Conservation (phyloP, 2,329 filamentous ascomycete species). For the Colletotrichum ledebouriae region DNA sequence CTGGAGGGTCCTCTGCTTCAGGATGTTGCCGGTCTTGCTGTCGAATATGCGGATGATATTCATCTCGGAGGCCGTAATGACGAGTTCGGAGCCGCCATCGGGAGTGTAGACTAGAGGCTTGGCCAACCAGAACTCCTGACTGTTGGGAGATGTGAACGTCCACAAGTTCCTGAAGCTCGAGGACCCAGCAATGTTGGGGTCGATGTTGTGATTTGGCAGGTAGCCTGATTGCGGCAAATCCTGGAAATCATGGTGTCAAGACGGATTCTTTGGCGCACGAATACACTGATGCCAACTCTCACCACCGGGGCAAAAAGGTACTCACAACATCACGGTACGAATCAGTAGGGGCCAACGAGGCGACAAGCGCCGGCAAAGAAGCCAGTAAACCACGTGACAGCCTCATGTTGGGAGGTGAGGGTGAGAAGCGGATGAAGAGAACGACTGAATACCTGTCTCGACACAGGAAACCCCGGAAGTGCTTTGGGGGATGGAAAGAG, state of each 20-base stretch:
- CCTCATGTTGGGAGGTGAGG: slow-evolving; percentile 29
- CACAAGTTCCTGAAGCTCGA: slow-evolving; percentile 48
- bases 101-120: slow-evolving; percentile 61
- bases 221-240: slow-evolving; percentile 55
- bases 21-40: slow-evolving; percentile 55
- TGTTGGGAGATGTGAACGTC: slow-evolving; percentile 49
- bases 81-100: slow-evolving; percentile 50
- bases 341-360: slow-evolving; percentile 40
- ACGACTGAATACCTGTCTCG: slow-evolving; percentile 30
- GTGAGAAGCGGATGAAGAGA: slow-evolving; percentile 1
- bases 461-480: slow-evolving; percentile 18
- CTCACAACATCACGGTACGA: slow-evolving; percentile 43
- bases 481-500: slow-evolving; percentile 3
- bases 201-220: slow-evolving; percentile 57
- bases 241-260: slow-evolving; percentile 21
- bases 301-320: not conserved
- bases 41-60: slow-evolving; percentile 57
- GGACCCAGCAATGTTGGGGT: slow-evolving; percentile 55
- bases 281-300: not conserved
- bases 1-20: slow-evolving; percentile 54
- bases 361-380: slow-evolving; percentile 41
- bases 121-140: slow-evolving; percentile 46
- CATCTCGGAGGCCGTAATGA: slow-evolving; percentile 55
- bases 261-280: not conserved
- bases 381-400: slow-evolving; percentile 38